Evolutionary conservation across 192 early-diverging fungal genomes (phyloP), one percentile per base, ranked within the genome.

Genomic region (Coemansia sp.): DNA sequence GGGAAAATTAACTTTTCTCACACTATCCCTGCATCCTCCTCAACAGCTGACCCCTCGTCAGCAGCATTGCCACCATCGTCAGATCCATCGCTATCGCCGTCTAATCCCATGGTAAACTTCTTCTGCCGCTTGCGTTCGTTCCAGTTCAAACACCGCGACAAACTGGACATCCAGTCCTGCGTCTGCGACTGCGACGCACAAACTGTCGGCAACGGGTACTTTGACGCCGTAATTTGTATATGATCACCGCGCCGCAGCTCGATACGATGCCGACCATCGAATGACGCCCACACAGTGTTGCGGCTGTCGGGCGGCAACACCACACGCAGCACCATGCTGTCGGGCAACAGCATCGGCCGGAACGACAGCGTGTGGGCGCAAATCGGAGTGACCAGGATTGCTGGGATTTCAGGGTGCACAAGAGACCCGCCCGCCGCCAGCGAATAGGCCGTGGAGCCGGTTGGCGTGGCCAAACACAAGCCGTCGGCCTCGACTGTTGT

Each of bases 401-500:
- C 90, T n/a, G 90, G 87, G 29, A 96, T 92, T 57, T 95, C 92
- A 0, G 97, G 97, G 75, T 99, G 96, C 12, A 95, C 95, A 26
- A 99, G 75, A 17, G 93, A 91, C 1, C 96, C 96, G 27, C 96
- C 96, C 3, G 95, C 95, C n/a, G 93, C 91, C 80, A 92, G 77
- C 49, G 90, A 92, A 67, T 94, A 94, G 0, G 92, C 92, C 0
- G 92, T 94, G 1, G 89, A 91, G 53, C 97, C 97, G 0, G 97
- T 99, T 6, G 95, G 93, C 4, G 97, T 98, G 0, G 95, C 90
- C 58, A 99, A 76, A 25, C 93, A 92, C 67, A 99, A 81, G 2
- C 97, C 97, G 71, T 99, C 97, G 0, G 97, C 97, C 63, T 97
- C 93, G 3, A 98, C 93, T 0, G 95, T 96, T 3, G 97, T 97